Base-by-base conservation (phyloP, 805 yeast genomes). In the Sungouiella blattae region DNA sequence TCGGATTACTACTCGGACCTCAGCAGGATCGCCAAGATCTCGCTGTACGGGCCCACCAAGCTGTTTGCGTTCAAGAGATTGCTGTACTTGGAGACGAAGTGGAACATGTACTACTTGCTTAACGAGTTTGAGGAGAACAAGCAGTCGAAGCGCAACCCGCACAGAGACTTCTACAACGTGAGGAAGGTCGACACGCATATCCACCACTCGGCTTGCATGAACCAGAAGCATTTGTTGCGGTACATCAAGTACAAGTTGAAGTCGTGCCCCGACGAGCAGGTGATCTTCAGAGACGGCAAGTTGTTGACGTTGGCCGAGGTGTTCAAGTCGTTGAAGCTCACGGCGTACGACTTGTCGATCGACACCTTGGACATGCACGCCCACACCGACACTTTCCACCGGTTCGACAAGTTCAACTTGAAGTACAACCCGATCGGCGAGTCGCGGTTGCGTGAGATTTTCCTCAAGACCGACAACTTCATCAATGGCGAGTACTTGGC, bases 341-440 rank as follows among this genome's bases (percentile, higher is more conserved):
- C 96, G 0, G 98, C 97, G 1, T 93, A 94, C 57, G 98, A 93
- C 57, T 70, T 93, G 40, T 84, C 95, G 39, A 93, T 93, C 52
- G 99, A 93, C 54, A 94, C 98, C 2, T 73, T 93, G 47, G 99
- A 93, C 62, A 93, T 93, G 99, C 99, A 93, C 62, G 99, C 99
- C 4, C 98, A 93, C 60, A 85, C 89, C 46, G 99, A 93, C 54
- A 85, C 98, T 1, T 93, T 93, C 75, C 99, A 93, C 62, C 75
- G 99, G 52, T 93, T 93, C 56, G 99, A 93, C 63, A 93, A 93
- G 64, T 93, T 93, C 73, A 93, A 93, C 60, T 72, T 93, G 65
- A 94, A 93, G 60, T 93, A 93, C 66, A 93, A 93, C 57, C 99
- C 99, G 14, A 83, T 93, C 50, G 99, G 99, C 20, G 98, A 93